phyloP scores from a whole-genome alignment of 192 early-diverging fungal species.

The Helicostylum pulchrum region DNA sequence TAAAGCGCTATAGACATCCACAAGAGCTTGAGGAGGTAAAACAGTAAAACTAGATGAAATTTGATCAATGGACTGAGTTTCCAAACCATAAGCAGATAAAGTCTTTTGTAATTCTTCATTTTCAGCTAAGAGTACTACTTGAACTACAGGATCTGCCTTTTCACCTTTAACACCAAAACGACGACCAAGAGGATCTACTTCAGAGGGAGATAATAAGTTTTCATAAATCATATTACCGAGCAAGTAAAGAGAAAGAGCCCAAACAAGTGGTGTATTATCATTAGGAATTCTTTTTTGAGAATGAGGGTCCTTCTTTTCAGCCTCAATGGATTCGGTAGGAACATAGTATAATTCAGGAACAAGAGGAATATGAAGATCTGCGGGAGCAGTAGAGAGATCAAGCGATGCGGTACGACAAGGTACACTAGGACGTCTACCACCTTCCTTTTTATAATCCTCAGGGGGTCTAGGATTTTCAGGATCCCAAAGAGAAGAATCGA shows the following conservation, averaged over 20 bases:
- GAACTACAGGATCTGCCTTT: conserved; percentile 61
- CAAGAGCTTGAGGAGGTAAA: conserved; percentile 67
- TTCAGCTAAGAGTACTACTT: conserved; percentile 77
- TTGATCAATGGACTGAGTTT: conserved; percentile 75
- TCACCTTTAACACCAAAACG: conserved; percentile 56
- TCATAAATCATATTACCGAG: conserved; percentile 76
- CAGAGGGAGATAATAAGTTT: conserved; percentile 68
- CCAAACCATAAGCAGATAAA: conserved; percentile 70
- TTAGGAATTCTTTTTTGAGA: conserved; percentile 71
- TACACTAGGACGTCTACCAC: neutral
- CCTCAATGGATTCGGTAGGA: conserved; percentile 65
- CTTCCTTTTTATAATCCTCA: conserved; percentile 12
- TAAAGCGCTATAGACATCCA: conserved; percentile 71
- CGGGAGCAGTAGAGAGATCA: neutral
- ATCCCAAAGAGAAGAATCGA: conserved; percentile 59
- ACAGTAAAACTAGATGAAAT: conserved; percentile 64
- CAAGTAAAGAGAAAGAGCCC: conserved; percentile 81
- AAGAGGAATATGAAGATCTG: conserved; percentile 46
- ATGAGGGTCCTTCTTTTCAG: conserved; percentile 65
- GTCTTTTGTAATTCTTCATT: conserved; percentile 65
- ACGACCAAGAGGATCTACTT: conserved; percentile 80
- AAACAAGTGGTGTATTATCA: conserved; percentile 85
- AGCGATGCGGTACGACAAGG: neutral
- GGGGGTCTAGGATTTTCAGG: conserved; percentile 16
- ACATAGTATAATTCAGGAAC: conserved; percentile 82